Percentiles rank a stretch among this genome's conserved stretches.
These are phyloP conservation scores for Brassica juncea DNA, from an alignment of 345 rosid genomes.

Conservation along the genomic window DNA sequence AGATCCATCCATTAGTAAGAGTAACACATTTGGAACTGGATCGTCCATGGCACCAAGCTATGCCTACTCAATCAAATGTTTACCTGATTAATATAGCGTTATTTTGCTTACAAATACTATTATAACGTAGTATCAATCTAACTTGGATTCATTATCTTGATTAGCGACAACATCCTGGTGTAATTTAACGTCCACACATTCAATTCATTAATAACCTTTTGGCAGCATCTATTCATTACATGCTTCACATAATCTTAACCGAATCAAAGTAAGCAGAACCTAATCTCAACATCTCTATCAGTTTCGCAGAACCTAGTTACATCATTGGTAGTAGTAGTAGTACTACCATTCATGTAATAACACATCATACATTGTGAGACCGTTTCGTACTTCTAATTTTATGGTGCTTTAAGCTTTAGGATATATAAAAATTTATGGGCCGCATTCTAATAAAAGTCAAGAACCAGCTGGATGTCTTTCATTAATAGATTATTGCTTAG, in stretches of 20 bases:
- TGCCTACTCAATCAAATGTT: not conserved
- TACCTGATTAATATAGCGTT: not conserved
- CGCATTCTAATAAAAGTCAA: not conserved
- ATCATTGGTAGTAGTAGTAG: not conserved
- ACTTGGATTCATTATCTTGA: not conserved
- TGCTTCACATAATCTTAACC: not conserved
- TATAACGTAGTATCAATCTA: not conserved
- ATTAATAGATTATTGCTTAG: not conserved
- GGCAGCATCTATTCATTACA: not conserved
- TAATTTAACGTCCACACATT: not conserved
- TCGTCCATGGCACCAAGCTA: not conserved
- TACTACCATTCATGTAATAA: not conserved
- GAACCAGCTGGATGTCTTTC: constrained; percentile 31
- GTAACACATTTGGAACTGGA: not conserved
- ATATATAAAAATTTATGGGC: not conserved
- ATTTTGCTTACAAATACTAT: not conserved
- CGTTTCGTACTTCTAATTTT: not conserved
- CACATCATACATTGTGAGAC: not conserved
- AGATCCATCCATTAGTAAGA: not conserved
- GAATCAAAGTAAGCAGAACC: not conserved
- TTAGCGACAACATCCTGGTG: not conserved
- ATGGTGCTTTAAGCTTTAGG: not conserved
- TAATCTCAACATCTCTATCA: not conserved
- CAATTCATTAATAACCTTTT: not conserved
- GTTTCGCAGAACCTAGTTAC: not conserved